Conservation (phyloP, 2,329 filamentous ascomycete species). For the Scopulariopsis brevicaulis region DNA sequence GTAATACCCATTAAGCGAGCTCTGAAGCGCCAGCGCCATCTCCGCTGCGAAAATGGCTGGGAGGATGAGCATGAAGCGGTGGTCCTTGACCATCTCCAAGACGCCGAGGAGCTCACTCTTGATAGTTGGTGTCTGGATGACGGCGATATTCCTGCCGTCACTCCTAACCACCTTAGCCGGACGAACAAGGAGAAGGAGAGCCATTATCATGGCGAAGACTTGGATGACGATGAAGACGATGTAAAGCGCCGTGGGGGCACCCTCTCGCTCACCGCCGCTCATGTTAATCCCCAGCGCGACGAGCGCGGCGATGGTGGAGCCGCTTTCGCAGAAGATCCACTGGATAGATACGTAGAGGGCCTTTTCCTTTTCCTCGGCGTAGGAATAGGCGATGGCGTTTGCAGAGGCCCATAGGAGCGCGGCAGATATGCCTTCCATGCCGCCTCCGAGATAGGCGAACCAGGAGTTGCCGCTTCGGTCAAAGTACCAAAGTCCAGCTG, state of each 20-base stretch:
- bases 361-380: slow-evolving; percentile 9
- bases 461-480: slow-evolving; percentile 7
- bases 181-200: slow-evolving; percentile 10
- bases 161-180: slow-evolving; percentile 11
- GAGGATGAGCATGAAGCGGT: slow-evolving; percentile 8
- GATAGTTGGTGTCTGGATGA: slow-evolving; percentile 8
- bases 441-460: slow-evolving; percentile 7
- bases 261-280: slow-evolving; percentile 3
- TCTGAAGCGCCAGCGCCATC: slow-evolving; percentile 6
- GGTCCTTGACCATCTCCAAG: slow-evolving; percentile 4
- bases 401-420: slow-evolving; percentile 4
- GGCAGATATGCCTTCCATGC: slow-evolving; percentile 6
- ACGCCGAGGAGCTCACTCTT: slow-evolving; percentile 7
- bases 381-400: slow-evolving; percentile 8
- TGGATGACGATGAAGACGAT: slow-evolving; percentile 9
- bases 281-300: slow-evolving; percentile 7
- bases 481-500: slow-evolving; percentile 6
- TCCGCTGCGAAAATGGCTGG: slow-evolving; percentile 10
- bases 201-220: slow-evolving; percentile 6
- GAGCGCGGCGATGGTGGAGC: slow-evolving; percentile 7
- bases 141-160: slow-evolving; percentile 7
- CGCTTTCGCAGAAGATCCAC: slow-evolving; percentile 6
- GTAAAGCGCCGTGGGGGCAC: slow-evolving; percentile 8
- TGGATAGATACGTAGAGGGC: slow-evolving; percentile 7
- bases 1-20: slow-evolving; percentile 9